These are phyloP conservation scores for Akanthomyces muscarius DNA, from an alignment of 2,329 filamentous ascomycete genomes.

Conservation along the genomic window DNA sequence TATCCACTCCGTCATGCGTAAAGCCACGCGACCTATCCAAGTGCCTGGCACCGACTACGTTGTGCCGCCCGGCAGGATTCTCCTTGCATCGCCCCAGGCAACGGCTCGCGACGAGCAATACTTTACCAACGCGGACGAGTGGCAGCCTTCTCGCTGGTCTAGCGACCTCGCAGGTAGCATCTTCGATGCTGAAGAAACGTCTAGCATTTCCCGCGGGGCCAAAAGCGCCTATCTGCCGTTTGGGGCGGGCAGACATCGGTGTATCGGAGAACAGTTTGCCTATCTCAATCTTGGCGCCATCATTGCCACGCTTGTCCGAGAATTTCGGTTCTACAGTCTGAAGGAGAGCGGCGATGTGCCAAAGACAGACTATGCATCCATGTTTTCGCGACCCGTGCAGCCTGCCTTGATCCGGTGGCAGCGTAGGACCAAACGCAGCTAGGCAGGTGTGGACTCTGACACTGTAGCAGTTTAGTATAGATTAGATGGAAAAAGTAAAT, in stretches of 20 bases:
- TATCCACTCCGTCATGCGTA: conserved; percentile 70
- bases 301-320: conserved; percentile 56
- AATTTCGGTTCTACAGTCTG: conserved; percentile 56
- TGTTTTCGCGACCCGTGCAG: conserved; percentile 35
- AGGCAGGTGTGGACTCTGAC: neutral
- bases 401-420: conserved; percentile 33
- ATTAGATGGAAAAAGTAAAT: neutral
- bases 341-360: conserved; percentile 52
- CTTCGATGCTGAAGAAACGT: conserved; percentile 21
- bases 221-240: conserved; percentile 57
- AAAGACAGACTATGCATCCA: conserved; percentile 59
- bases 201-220: conserved; percentile 31
- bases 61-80: conserved; percentile 48
- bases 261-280: conserved; percentile 73
- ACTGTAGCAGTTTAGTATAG: too few relatives aligned
- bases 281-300: conserved; percentile 67
- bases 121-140: conserved; percentile 44
- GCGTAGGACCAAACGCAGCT: neutral
- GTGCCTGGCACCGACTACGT: conserved; percentile 54
- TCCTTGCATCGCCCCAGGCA: conserved; percentile 42
- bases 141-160: conserved; percentile 32
- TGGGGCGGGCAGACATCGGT: conserved; percentile 67
- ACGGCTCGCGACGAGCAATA: conserved; percentile 49
- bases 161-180: conserved; percentile 17
- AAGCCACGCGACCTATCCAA: conserved; percentile 63